Evolutionary conservation across 208 protist genomes (phyloP), one percentile per base, ranked within the genome.

Genomic region (Trypanosoma avium): DNA sequence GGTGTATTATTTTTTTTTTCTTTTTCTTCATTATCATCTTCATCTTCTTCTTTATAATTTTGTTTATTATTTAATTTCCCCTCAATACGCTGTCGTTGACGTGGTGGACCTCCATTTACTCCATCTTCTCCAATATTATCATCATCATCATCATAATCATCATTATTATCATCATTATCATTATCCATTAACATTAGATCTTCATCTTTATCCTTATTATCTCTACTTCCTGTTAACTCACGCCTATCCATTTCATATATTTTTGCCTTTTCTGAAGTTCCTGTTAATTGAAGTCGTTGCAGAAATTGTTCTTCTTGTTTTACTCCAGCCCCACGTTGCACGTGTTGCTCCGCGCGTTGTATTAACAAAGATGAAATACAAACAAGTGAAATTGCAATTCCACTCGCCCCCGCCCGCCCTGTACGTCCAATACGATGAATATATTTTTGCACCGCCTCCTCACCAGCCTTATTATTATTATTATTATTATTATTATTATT

Each of bases 341-440:
- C 38, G 50, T 66, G 42, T 8, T 72, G 67, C 50, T 64, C 22
- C n/a, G 67, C 67, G 19, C 69, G 59, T n/a, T 68, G 59, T 49
- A 94, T 64, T 52, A 83, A 59, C 27, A 45, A 54, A 0, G 63
- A 75, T 3, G 80, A 66, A 56, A 94, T 45, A 4, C 92, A 90
- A 19, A 98, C 92, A 30, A 99, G 94, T 0, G 97, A 98, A 13
- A 98, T 73, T 0, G 98, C 86, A 21, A 87, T 70, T 17, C 98
- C 95, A n/a, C 65, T 81, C 57, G 62, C 68, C 10, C 84, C 97
- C 19, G 79, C 97, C 71, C 87, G 94, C 45, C 88, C 97, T 19
- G 90, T 94, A 21, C 93, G 84, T 17, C 95, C 98, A 59, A 99
- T 94, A 35, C 97, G 86, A 66, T 99, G 98, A 45, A 99, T 90